These are phyloP conservation scores for Haplosporangium gracile DNA, from an alignment of 192 early-diverging fungal genomes.

Conservation along the genomic window DNA sequence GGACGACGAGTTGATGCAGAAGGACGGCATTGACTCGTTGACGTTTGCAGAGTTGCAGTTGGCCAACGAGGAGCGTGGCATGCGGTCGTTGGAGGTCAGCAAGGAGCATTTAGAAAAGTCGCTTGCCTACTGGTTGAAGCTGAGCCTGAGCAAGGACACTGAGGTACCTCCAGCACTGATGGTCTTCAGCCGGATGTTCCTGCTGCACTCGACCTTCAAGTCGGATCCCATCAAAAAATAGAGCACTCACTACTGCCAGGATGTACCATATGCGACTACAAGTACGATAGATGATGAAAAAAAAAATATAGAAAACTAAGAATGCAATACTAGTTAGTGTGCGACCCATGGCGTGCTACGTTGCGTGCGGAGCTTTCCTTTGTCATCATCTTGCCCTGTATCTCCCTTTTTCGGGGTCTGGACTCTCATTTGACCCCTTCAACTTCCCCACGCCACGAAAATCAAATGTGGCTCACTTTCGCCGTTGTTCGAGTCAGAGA, in stretches of 20 bases:
- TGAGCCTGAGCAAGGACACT: slow-evolving; percentile 51
- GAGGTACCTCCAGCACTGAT: slow-evolving; percentile 56
- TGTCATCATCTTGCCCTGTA: background rate
- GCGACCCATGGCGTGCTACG: background rate
- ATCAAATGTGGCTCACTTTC: background rate
- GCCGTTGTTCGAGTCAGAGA: background rate
- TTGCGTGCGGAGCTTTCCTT: slow-evolving; percentile 1
- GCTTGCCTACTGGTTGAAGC: slow-evolving; percentile 61
- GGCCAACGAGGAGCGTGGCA: slow-evolving; percentile 67
- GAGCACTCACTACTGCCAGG: background rate
- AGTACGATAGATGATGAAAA: background rate
- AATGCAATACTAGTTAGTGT: background rate
- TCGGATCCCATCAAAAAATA: slow-evolving; percentile 42
- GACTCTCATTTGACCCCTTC: background rate
- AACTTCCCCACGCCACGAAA: slow-evolving; percentile 21
- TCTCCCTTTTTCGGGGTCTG: background rate
- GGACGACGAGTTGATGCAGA: slow-evolving; percentile 60
- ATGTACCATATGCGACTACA: background rate
- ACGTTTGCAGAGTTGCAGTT: slow-evolving; percentile 56
- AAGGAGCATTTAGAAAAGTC: slow-evolving; percentile 57
- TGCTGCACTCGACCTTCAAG: slow-evolving; percentile 63
- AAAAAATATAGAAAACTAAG: background rate
- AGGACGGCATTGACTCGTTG: slow-evolving; percentile 60
- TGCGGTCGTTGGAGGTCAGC: slow-evolving; percentile 61
- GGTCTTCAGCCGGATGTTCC: slow-evolving; percentile 67